Base-by-base conservation (phyloP, 345 rosid species). In the Xanthoceras sorbifolium region DNA sequence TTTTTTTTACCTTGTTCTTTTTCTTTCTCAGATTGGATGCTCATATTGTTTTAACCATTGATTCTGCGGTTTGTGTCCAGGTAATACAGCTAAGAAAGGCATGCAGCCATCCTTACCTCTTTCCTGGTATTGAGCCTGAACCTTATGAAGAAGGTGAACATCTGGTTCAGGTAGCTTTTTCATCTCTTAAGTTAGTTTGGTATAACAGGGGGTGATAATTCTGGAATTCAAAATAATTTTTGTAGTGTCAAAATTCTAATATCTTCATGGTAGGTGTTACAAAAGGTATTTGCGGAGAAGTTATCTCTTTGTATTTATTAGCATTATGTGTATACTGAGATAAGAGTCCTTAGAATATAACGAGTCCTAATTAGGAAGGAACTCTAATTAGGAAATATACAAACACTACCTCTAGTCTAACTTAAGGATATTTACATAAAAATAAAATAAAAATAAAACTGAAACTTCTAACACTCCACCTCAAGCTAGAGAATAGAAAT, bases 91-190 rank as follows among this genome's bases (percentile, higher is more conserved):
- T 92, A 60, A 83, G 98, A 74, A 94, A 94, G 89, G 90, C 97
- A 69, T 92, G 97, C 78, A 92, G 98, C 85, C 98, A 92, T 80
- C 97, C 97, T 77, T 94, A 92, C 80, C 92, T 94, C 76, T 94
- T 94, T 82, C 97, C 93, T 62, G 94, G 98, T 68, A 94, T 94
- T 61, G 97, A 94, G 82, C 93, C 97, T 8, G 97, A 92, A 82
- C 98, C 98, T 67, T 94, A 82, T 71, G 89, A 92, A 89, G 98
- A 92, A 78, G 98, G 93, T 65, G 97, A 93, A 85, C 98, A 94
- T 83, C 90, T 94, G 46, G 89, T 89, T 81, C 93, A 92, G 98
- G 97, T 94, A 85, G 20, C 71, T 32, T 26, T 76, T 22, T 64
- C 69, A 31, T 75, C 57, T 77, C 50, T 64, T 34, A 76, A 54